Evolutionary conservation across 1,284 basidiomycete genomes (phyloP).

Genomic region (Ceratobasidium sp.): DNA sequence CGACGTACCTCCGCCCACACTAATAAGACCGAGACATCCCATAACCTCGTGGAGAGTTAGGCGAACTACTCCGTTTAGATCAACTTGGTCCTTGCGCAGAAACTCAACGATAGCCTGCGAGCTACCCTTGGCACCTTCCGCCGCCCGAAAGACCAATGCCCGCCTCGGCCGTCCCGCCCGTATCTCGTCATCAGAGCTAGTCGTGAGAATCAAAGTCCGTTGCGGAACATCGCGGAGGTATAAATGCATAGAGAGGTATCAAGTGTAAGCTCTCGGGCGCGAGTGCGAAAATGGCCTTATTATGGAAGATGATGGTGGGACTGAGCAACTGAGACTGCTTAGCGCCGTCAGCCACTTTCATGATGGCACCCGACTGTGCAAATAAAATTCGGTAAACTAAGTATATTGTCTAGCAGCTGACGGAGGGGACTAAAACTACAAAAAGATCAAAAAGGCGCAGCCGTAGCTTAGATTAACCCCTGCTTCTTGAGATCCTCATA

Average conservation of each 20-base stretch:
- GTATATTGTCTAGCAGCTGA: not conserved
- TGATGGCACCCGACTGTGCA: slow-evolving; percentile 3
- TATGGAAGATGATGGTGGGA: slow-evolving; percentile 25
- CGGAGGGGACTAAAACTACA: slow-evolving; percentile 14
- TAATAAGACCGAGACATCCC: slow-evolving; percentile 79
- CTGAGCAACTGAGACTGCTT: slow-evolving; percentile 2
- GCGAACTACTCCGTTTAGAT: slow-evolving; percentile 71
- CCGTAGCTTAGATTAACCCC: slow-evolving; percentile 74
- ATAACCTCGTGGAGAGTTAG: slow-evolving; percentile 76
- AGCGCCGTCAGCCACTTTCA: slow-evolving; percentile 13
- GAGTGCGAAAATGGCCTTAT: not conserved
- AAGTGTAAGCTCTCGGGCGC: not conserved
- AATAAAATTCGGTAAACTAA: slow-evolving; percentile 7
- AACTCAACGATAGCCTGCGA: slow-evolving; percentile 86
- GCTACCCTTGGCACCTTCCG: slow-evolving; percentile 62
- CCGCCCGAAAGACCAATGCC: slow-evolving; percentile 77
- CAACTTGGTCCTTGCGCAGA: slow-evolving; percentile 76
- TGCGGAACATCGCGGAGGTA: slow-evolving; percentile 71
- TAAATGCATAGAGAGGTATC: slow-evolving; percentile 67
- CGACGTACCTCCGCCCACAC: slow-evolving; percentile 59
- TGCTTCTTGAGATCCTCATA: slow-evolving; percentile 94
- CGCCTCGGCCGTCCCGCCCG: slow-evolving; percentile 66
- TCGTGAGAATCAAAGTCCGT: slow-evolving; percentile 77
- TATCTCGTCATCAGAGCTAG: slow-evolving; percentile 72
- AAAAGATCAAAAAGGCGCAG: not conserved